Percentiles rank a stretch among this genome's conserved stretches.
phyloP scores from a whole-genome alignment of 2,329 filamentous ascomycete genomes.

The Sclerotinia nivalis region DNA sequence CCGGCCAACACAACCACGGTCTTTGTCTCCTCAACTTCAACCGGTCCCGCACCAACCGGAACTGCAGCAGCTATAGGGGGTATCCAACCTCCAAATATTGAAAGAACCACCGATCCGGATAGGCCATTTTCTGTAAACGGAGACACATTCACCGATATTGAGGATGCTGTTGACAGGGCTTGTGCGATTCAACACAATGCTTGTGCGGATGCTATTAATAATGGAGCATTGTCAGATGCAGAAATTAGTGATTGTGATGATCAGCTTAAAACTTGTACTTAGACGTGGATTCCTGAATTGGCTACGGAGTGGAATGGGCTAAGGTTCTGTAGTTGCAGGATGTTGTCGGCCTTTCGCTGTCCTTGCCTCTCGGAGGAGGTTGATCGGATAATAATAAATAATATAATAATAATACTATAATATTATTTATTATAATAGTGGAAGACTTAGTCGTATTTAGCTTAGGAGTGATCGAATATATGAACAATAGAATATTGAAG shows the following conservation, averaged over 20 bases:
- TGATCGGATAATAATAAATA: too few species aligned
- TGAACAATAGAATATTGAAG: too few species aligned
- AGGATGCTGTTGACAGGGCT: conserved; percentile 13
- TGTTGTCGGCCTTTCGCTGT: not conserved
- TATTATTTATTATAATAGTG: too few species aligned
- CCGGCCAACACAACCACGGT: conserved; percentile 7
- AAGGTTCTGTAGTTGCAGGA: not conserved
- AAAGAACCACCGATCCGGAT: conserved; percentile 15
- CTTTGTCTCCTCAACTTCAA: not conserved
- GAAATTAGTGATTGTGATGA: conserved; percentile 8
- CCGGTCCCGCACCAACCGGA: not conserved
- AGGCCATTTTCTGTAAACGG: conserved; percentile 4
- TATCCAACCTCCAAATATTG: conserved; percentile 7
- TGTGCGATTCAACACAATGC: conserved; percentile 18
- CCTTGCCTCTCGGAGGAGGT: too few species aligned
- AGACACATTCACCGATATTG: not conserved
- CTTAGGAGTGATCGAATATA: too few species aligned
- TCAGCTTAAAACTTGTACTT: not conserved
- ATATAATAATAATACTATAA: too few species aligned
- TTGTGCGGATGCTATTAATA: conserved; percentile 17
- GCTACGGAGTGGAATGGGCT: not conserved
- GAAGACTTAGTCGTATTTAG: too few species aligned
- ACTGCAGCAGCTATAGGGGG: conserved; percentile 6
- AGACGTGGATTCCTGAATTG: not conserved
- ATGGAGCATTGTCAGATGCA: not conserved